Evolutionary conservation across 306 rosid species (phyloP).

Genomic region (Castanea mollissima): DNA sequence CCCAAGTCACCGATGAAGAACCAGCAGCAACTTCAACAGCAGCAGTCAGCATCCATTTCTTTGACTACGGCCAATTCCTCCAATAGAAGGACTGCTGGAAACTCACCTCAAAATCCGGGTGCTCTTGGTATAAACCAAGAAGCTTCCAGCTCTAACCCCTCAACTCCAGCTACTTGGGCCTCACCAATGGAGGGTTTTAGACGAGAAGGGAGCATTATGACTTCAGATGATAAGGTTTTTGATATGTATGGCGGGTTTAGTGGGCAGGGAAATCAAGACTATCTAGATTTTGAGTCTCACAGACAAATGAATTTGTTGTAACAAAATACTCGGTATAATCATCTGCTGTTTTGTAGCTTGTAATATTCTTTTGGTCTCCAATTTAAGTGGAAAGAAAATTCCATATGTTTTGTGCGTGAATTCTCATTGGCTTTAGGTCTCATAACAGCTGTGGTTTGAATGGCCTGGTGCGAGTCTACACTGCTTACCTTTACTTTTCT

Average conservation of each 20-base stretch:
- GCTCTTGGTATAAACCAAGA: slow-evolving; percentile 53
- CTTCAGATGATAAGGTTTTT: slow-evolving; percentile 66
- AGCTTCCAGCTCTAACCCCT: slow-evolving; percentile 60
- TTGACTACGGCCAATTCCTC: slow-evolving; percentile 52
- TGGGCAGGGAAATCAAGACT: slow-evolving; percentile 55
- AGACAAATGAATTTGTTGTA: slow-evolving; percentile 79
- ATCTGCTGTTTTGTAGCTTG: slow-evolving; percentile 20
- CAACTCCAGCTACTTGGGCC: slow-evolving; percentile 72
- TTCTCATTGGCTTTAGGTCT: background rate
- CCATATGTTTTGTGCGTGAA: slow-evolving; percentile 21
- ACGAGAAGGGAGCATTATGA: slow-evolving; percentile 62
- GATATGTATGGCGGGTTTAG: slow-evolving; percentile 61
- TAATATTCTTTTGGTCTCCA: slow-evolving; percentile 19
- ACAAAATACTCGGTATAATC: slow-evolving; percentile 14
- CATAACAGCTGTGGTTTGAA: background rate
- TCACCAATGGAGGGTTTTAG: slow-evolving; percentile 70
- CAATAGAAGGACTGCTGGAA: slow-evolving; percentile 77
- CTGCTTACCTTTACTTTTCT: no score
- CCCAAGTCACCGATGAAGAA: slow-evolving; percentile 99
- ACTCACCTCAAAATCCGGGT: slow-evolving; percentile 63
- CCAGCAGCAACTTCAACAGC: slow-evolving; percentile 95
- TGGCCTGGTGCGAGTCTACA: background rate
- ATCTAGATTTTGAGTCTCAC: slow-evolving; percentile 64
- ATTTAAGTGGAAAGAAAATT: slow-evolving; percentile 33
- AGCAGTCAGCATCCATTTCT: slow-evolving; percentile 61